Conservation (phyloP, 228 moss, liverwort and hornwort species). For the Sphagnum fallax region DNA sequence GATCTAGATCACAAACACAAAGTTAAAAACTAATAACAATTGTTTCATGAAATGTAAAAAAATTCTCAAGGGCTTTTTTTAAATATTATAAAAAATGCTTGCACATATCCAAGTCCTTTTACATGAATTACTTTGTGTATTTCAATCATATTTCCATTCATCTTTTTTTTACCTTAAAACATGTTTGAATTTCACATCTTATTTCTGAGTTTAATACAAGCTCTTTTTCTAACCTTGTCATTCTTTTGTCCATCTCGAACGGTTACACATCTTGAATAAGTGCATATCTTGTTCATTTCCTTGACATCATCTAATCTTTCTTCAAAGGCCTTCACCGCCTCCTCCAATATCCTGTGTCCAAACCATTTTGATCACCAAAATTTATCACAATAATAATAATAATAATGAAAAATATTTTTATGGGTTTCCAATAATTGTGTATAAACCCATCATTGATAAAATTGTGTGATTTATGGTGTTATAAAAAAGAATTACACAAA, state of each 20-base stretch:
- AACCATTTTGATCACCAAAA: not conserved
- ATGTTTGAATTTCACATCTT: not conserved
- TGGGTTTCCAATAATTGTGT: not conserved
- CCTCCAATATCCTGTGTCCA: conserved; percentile 53
- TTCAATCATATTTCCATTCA: not conserved
- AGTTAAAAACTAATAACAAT: not conserved
- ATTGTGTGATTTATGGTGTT: not conserved
- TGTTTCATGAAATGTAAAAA: not conserved
- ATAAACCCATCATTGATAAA: not conserved
- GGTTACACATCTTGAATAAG: conserved; percentile 87
- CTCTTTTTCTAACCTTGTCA: conserved; percentile 43
- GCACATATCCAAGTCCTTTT: not conserved
- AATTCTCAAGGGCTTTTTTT: not conserved
- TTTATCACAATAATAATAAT: not conserved
- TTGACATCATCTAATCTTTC: conserved; percentile 86
- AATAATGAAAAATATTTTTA: not conserved
- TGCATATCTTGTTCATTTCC: conserved; percentile 69
- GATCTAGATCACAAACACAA: conserved; percentile 11
- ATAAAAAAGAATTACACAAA: too few relatives aligned
- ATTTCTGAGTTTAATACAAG: not conserved
- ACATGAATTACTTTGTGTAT: not conserved
- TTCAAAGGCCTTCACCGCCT: conserved; percentile 53
- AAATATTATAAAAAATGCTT: not conserved
- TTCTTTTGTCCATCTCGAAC: conserved; percentile 66
- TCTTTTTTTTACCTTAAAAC: not conserved